Conservation (phyloP, 2,329 filamentous ascomycete species). For the Colletotrichum simmondsii region DNA sequence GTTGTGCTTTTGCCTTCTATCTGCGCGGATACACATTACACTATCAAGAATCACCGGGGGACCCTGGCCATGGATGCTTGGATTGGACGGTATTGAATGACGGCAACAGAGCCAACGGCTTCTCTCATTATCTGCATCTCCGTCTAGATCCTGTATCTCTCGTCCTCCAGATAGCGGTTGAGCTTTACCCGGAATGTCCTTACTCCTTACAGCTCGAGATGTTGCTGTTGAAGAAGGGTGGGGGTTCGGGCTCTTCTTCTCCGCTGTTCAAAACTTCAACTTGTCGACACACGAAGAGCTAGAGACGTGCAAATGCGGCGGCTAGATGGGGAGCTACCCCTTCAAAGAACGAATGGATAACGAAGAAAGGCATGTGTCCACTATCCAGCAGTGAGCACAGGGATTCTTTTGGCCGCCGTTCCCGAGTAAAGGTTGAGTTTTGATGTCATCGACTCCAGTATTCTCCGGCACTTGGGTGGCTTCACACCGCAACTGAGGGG, state of each 20-base stretch:
- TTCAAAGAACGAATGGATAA: background rate
- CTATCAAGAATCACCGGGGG: background rate
- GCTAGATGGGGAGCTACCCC: background rate
- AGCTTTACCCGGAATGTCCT: background rate
- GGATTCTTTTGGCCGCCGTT: constrained; percentile 10
- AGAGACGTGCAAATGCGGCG: background rate
- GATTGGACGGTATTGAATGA: background rate
- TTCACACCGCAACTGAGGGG: constrained; percentile 19
- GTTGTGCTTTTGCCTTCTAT: background rate
- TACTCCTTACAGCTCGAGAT: background rate
- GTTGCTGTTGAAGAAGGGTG: background rate
- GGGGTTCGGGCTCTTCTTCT: background rate
- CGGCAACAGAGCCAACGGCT: background rate
- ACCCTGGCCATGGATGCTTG: background rate
- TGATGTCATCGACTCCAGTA: constrained; percentile 34
- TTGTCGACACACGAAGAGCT: background rate
- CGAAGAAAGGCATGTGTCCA: background rate
- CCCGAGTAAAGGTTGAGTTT: constrained; percentile 16
- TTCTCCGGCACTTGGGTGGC: constrained; percentile 25
- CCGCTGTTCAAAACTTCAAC: background rate
- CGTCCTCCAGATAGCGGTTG: constrained; percentile 15
- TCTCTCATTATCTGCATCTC: background rate
- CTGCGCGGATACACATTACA: background rate
- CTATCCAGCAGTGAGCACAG: no score
- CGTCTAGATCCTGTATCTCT: background rate